Evolutionary conservation across 129 eudicot genomes (phyloP), one percentile per base, ranked within the genome.

Genomic region (Lactuca saligna): DNA sequence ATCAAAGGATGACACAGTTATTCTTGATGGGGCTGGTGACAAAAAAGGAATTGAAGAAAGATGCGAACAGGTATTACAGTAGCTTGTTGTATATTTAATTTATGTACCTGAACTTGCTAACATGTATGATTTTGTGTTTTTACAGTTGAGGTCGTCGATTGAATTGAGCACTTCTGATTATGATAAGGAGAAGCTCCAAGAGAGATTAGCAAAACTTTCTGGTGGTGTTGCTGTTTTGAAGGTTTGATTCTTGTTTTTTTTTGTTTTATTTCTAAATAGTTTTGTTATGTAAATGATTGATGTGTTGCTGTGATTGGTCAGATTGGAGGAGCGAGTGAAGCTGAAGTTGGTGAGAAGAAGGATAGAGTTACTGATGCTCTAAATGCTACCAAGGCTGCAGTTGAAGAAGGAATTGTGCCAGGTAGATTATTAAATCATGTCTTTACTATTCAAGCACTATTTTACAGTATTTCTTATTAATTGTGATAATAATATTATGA

Each of bases 321-420:
- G 90, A 83, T 88, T 78, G 95, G 95, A 57, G 95, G 90, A 78
- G 95, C 95, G 0, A 88, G 95, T 44, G 95, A 88, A 78, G 79
- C 82, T 32, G 95, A 88, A 68, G 95, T 88, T 14, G 62, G 86
- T 64, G 95, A 88, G 68, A 84, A 83, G 80, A 88, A 88, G 66
- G 95, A 88, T 69, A 80, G 95, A 75, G 95, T 88, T 20, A 88
- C 82, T 3, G 95, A 88, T 82, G 95, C 90, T 62, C 70, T 88
- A n/a, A 87, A 88, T 82, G 95, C 95, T 9, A 88, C 95, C 25
- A 88, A 82, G 77, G 95, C 95, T 70, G 95, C 95, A 57, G 95
- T 88, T 41, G 95, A 84, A 58, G 95, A 84, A 79, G 95, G 90
- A 37, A 88, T 84, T 57, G 88, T 88, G 57, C 95, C 95, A 34